Percentiles rank a stretch among this genome's conserved stretches.
Evolutionary conservation across 2,329 filamentous ascomycete genomes (phyloP).

Genomic region (Zarea fungicola): DNA sequence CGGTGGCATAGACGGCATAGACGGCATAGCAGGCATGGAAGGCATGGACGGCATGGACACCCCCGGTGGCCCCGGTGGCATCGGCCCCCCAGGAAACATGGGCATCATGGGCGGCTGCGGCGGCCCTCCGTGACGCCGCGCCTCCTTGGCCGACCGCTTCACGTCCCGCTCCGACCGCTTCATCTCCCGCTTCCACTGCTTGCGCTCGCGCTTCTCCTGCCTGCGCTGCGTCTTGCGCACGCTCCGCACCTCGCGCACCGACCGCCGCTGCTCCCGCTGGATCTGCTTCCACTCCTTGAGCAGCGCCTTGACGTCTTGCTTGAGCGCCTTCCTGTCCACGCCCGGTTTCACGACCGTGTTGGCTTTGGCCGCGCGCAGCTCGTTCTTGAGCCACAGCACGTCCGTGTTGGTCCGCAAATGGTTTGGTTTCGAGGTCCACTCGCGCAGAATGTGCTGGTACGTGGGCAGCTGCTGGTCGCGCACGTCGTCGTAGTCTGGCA

Average conservation of each 20-base stretch:
- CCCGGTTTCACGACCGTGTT: background rate
- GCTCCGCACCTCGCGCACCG: conserved; percentile 27
- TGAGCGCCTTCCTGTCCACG: conserved; percentile 30
- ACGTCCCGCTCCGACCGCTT: conserved; percentile 27
- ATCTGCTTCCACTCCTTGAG: conserved; percentile 37
- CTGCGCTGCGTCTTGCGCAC: conserved; percentile 24
- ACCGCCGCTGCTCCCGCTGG: conserved; percentile 25
- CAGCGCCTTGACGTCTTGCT: conserved; percentile 40
- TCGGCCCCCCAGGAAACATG: background rate
- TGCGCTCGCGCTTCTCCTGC: conserved; percentile 27
- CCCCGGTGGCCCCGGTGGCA: conserved; percentile 3
- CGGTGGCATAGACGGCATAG: conserved; percentile 3
- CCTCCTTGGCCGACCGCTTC: conserved; percentile 25
- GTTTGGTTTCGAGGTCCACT: conserved; percentile 47
- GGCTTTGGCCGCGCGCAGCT: conserved; percentile 38
- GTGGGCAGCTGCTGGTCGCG: conserved; percentile 43
- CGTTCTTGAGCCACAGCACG: conserved; percentile 35
- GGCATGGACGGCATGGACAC: conserved; percentile 3
- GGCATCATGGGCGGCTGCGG: conserved; percentile 6
- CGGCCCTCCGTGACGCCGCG: conserved; percentile 19
- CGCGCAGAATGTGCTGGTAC: conserved; percentile 37
- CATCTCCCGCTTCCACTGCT: conserved; percentile 22
- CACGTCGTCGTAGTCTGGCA: conserved; percentile 49
- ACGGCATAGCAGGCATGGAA: background rate
- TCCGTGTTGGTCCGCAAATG: conserved; percentile 42